Conservation (phyloP, 2,329 filamentous ascomycete genomes). For the Aspergillus eucalypticola region DNA sequence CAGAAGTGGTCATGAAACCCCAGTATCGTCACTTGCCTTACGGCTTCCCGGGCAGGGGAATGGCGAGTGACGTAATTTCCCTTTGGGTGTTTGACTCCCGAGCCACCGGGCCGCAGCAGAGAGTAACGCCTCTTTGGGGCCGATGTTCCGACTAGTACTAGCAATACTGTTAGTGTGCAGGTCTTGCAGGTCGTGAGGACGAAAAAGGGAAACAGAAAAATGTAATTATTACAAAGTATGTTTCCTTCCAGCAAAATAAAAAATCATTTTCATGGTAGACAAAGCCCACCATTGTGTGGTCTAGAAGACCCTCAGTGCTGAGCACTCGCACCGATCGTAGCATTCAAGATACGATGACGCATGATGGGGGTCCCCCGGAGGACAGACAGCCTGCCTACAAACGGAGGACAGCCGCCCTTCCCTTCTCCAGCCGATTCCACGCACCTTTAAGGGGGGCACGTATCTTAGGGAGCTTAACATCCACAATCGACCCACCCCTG, state of each 20-base stretch:
- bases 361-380: not conserved
- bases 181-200: not conserved
- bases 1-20: not conserved
- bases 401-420: constrained; percentile 5
- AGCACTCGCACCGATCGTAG: not conserved
- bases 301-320: not conserved
- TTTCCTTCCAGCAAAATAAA: no score
- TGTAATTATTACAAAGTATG: not conserved
- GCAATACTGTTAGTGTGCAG: not conserved
- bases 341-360: constrained; percentile 1
- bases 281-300: not conserved
- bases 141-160: constrained; percentile 12
- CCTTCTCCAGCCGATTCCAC: constrained; percentile 14
- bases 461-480: constrained; percentile 25
- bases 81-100: constrained; percentile 10
- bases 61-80: constrained; percentile 2
- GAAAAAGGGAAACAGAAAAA: constrained; percentile 10
- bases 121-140: constrained; percentile 22
- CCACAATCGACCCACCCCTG: constrained; percentile 36
- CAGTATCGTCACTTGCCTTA: not conserved
- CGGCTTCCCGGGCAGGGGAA: not conserved
- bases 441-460: constrained; percentile 9
- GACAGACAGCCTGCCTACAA: not conserved
- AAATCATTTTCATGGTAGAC: no score
- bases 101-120: constrained; percentile 17